Base-by-base conservation (phyloP, 306 rosid species). In the Amphicarpaea edgeworthii region DNA sequence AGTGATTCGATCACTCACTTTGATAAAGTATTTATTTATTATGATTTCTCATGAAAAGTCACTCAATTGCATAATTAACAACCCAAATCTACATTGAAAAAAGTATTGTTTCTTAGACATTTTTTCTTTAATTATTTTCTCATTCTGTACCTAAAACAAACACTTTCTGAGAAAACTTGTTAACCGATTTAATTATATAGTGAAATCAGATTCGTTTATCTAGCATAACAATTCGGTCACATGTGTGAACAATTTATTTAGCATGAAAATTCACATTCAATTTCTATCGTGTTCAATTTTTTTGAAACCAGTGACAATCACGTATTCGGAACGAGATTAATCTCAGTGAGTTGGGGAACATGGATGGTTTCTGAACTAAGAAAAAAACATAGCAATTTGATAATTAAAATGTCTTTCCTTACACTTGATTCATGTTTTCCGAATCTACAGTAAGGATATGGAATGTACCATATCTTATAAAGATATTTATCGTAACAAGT, bases 1-100 rank as follows among this genome's bases (percentile, higher is more conserved):
- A 20, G 45, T 38, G 12, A 51, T 14, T 70, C n/a, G n/a, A n/a
- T n/a, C 63, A 34, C 63, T 70, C 49, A 51, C 75, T 70, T 51
- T 38, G 76, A 71, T 71, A 70, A 34, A 70, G 75, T 34, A 70
- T 71, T 38, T 37, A 50, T 55, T 53, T 70, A 54, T 19, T 42
- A 50, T 37, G 24, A 54, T 71, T 53, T 37, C 63, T 51, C 34
- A 34, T 37, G 1, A 55, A n/a, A 68, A 68, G 58, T 8, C 10
- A n/a, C 61, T 51, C 12, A 30, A 17, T 49, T 11, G 16, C 15
- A 47, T 30, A 70, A n/a, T n/a, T n/a, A n/a, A 19, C 21, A 19
- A 34, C 75, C 63, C 20, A 34, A 51, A 14, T 58, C 41, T 30
- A 19, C 20, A 17, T 19, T 11, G 15, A 24, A 7, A n/a, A 68